Evolutionary conservation across 2,329 filamentous ascomycete genomes (phyloP), one percentile per base, ranked within the genome.

Genomic region (Colletotrichum endophyticum): DNA sequence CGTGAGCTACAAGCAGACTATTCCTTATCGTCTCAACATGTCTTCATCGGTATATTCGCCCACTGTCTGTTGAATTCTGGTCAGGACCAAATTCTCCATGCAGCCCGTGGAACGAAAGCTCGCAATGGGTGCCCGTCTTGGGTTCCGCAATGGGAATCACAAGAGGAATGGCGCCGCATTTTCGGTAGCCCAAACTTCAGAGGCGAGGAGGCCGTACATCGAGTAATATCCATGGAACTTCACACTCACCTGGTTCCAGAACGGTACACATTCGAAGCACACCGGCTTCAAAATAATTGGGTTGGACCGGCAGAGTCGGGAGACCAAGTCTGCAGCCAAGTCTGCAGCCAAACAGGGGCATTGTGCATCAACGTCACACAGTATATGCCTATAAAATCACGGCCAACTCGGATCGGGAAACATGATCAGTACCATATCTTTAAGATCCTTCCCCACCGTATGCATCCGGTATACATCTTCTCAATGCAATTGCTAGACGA

Each of bases 131-230:
- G 22, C 3, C 59, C 59, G 1, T 63, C 59, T 28, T 63, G 59
- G 59, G n/a, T 15, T 11, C 59, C 59, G 3, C 3, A 25, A 19
- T 36, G 28, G 59, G 19, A 7, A 19, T 22, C 30, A 4, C 59
- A 13, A n/a, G 16, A 39, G 36, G 36, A 39, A 5, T 39, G 36
- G 36, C 36, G 8, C 15, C 8, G 8, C 36, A 0, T 39, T 39
- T 19, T 39, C 36, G 0, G 15, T 0, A 9, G 8, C 8, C 1
- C 4, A 39, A 0, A 39, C 4, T 5, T 39, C 3, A 39, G 15
- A 39, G 34, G 4, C 36, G 15, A 19, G 3, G 3, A 19, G 36
- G 15, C 36, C 16, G 3, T 39, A 16, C 34, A 39, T 0, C 34
- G 1, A 16, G 3, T 39, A 4, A 39, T 8, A 4, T 1, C 15